Evolutionary conservation across 164 flowering plant species (phyloP), one percentile per base, ranked within the genome.

Genomic region (Cinnamomum chago): DNA sequence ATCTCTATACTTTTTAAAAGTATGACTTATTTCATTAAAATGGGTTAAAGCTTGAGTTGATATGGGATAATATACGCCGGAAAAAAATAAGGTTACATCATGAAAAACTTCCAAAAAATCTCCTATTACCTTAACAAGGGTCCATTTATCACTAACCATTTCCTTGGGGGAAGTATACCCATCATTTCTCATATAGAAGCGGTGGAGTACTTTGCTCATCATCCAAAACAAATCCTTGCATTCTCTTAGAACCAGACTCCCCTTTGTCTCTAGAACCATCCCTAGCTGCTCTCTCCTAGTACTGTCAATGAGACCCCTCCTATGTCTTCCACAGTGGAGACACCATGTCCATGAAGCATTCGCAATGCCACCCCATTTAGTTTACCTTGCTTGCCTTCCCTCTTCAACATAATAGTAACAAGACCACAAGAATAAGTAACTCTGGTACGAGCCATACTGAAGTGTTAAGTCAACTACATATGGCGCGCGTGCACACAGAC

Each of bases 151-250:
- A 58, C 65, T 58, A 33, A 79, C 62, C 88, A 93, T 76, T 40
- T 85, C 89, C 17, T 85, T 50, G 25, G 70, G 68, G 14, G 89
- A 83, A 20, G 87, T 84, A 78, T 87, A 95, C 18, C 98, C 97
- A 66, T 95, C 98, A 72, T 83, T 84, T 58, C 80, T 86, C 80
- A 62, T 75, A 84, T 24, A 24, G 73, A 95, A 95, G 0, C 83
- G 78, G 77, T 93, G 86, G 77, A 90, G 23, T 51, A 92, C 83
- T 76, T 79, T 83, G 80, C 82, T 79, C 93, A 89, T 92, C n/a
- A 85, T 89, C 98, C 95, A 93, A 70, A 95, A 92, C 76, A 91
- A 58, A 74, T 92, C 89, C 85, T 86, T 93, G 92, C 95, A 90
- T 27, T 84, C 83, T 75, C 89, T 85, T 20, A 97, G 97, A 67